Conservation (phyloP, 331 rosid genomes). For the Stylosanthes scabra region DNA sequence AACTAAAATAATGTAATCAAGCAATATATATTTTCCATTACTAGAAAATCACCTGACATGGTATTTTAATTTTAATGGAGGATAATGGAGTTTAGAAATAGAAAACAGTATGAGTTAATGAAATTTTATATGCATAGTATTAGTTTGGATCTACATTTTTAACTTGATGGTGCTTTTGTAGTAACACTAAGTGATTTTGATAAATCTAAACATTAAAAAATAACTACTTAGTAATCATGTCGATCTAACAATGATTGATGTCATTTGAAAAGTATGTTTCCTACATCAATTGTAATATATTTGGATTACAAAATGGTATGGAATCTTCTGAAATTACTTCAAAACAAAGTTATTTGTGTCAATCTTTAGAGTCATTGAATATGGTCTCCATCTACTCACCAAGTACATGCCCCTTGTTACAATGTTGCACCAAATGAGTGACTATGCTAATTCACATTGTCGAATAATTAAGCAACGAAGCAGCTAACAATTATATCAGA, state of each 20-base stretch:
- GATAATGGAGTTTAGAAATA: neutral
- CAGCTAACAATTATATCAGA: constrained; percentile 35
- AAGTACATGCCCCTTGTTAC: constrained; percentile 1
- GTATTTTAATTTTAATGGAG: constrained; percentile 16
- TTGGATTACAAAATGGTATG: no score
- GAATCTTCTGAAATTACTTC: neutral
- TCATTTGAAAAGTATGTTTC: no score
- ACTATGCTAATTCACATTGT: constrained; percentile 26
- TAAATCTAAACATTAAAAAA: no score
- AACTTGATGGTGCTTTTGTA: neutral
- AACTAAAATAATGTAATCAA: constrained; percentile 9
- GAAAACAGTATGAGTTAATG: constrained; percentile 17
- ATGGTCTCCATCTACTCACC: constrained; percentile 29
- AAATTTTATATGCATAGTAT: neutral
- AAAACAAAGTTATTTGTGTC: neutral
- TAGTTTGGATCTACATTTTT: neutral
- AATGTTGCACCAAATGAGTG: constrained; percentile 19
- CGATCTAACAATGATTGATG: no score
- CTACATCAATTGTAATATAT: no score
- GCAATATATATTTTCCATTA: constrained; percentile 15
- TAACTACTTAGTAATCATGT: no score
- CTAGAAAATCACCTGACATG: constrained; percentile 1
- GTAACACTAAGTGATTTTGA: no score
- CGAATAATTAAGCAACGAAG: constrained; percentile 28
- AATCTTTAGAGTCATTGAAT: neutral